Evolutionary conservation across 1,139 yeast species (phyloP).

Genomic region (Suhomyces kunorum): DNA sequence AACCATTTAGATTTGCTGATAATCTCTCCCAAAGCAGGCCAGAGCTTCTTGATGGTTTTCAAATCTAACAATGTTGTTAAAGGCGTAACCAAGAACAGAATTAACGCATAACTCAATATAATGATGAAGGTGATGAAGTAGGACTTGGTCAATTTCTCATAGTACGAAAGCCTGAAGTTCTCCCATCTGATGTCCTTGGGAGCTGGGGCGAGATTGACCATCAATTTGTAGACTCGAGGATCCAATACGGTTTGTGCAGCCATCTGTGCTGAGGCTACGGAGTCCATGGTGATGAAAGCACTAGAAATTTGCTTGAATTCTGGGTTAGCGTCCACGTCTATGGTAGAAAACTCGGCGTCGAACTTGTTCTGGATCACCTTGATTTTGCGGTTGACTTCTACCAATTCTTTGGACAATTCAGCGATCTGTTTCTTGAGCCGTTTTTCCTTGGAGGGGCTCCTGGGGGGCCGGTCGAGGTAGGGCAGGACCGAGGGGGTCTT

Average conservation of each 20-base stretch:
- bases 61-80: constrained; percentile 71
- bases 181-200: constrained; percentile 81
- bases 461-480: constrained; percentile 1
- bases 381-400: constrained; percentile 32
- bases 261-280: constrained; percentile 84
- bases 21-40: constrained; percentile 70
- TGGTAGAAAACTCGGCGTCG: constrained; percentile 29
- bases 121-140: constrained; percentile 63
- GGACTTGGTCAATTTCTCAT: constrained; percentile 55
- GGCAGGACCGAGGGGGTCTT: constrained; percentile 32
- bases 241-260: constrained; percentile 81
- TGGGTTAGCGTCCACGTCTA: constrained; percentile 27
- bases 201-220: constrained; percentile 75
- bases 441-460: constrained; percentile 6
- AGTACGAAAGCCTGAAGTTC: constrained; percentile 61
- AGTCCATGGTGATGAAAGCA: constrained; percentile 80
- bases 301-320: constrained; percentile 53
- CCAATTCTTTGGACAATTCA: constrained; percentile 25
- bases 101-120: constrained; percentile 60
- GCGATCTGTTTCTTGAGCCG: constrained; percentile 19
- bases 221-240: constrained; percentile 71
- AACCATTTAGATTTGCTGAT: constrained; percentile 66
- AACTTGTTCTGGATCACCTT: constrained; percentile 32
- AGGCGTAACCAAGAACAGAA: constrained; percentile 71
- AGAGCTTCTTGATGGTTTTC: constrained; percentile 67